Evolutionary conservation across 169 alveolate genomes (phyloP).

Genomic region (Cryptosporidium sp.): DNA sequence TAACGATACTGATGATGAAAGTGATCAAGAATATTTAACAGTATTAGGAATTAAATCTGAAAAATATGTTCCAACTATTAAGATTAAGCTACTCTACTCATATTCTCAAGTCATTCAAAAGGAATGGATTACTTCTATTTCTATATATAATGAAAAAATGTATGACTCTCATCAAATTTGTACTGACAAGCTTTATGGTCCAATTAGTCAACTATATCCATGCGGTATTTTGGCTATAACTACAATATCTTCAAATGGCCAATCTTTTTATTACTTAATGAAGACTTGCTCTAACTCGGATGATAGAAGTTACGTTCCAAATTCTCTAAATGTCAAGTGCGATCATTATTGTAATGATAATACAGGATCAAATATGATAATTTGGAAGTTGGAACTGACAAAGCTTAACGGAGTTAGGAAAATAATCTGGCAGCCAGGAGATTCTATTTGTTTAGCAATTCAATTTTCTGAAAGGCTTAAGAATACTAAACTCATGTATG

Average conservation of each 20-base stretch:
- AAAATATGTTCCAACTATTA: neutral
- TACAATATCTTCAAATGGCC: conserved; percentile 40
- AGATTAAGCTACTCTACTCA: conserved; percentile 26
- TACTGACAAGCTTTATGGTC: neutral
- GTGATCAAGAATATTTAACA: neutral
- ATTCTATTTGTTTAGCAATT: conserved; percentile 47
- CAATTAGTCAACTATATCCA: conserved; percentile 27
- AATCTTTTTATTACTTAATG: conserved; percentile 43
- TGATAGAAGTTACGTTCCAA: neutral
- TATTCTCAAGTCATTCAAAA: conserved; percentile 62
- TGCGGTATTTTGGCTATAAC: conserved; percentile 57
- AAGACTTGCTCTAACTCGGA: conserved; percentile 37
- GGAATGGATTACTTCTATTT: conserved; percentile 59
- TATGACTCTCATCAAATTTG: neutral
- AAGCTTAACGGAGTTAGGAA: conserved; percentile 46
- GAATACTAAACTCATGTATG: conserved; percentile 36
- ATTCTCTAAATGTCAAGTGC: neutral
- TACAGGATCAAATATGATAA: conserved; percentile 51
- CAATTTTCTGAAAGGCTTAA: conserved; percentile 39
- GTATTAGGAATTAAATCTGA: neutral
- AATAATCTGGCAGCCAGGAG: conserved; percentile 62
- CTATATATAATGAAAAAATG: conserved; percentile 13
- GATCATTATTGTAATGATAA: conserved; percentile 21
- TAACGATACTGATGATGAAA: neutral
- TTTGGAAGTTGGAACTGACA: conserved; percentile 68